Percentiles rank a stretch among this genome's conserved stretches.
Conservation (phyloP, 495 filamentous ascomycete species). For the Neurospora tetrasperma region DNA sequence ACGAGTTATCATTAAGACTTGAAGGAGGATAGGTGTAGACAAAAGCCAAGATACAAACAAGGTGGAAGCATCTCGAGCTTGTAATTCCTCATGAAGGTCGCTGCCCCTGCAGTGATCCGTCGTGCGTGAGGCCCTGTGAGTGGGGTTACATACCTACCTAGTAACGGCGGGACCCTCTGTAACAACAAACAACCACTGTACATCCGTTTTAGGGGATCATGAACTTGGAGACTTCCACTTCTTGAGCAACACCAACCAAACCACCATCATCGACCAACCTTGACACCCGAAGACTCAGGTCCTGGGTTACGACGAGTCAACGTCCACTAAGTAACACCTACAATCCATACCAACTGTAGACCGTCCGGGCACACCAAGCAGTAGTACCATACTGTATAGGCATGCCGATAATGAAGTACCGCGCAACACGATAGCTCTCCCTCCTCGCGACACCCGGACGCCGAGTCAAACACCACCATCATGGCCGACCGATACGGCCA, state of each 20-base stretch:
- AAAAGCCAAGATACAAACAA: neutral
- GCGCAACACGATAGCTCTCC: conserved; percentile 12
- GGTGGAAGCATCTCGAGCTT: neutral
- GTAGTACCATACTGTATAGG: neutral
- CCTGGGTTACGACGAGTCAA: neutral
- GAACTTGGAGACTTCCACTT: neutral
- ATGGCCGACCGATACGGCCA: conserved; percentile 36
- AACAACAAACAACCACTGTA: neutral
- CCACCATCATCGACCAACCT: neutral
- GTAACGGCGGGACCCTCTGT: neutral
- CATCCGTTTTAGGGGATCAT: neutral
- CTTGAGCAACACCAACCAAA: neutral
- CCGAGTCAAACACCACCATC: conserved; percentile 3
- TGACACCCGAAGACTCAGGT: neutral
- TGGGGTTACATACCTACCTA: neutral
- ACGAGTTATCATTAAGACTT: neutral
- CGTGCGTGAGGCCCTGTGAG: neutral
- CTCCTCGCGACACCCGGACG: neutral
- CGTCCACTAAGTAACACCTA: neutral
- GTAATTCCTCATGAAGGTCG: neutral
- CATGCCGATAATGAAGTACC: conserved; percentile 13
- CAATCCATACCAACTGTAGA: neutral
- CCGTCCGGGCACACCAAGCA: neutral
- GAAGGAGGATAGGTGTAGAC: neutral
- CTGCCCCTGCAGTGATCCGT: neutral